Conservation (phyloP, 2,329 filamentous ascomycete species). For the Karstenula rhodostoma region DNA sequence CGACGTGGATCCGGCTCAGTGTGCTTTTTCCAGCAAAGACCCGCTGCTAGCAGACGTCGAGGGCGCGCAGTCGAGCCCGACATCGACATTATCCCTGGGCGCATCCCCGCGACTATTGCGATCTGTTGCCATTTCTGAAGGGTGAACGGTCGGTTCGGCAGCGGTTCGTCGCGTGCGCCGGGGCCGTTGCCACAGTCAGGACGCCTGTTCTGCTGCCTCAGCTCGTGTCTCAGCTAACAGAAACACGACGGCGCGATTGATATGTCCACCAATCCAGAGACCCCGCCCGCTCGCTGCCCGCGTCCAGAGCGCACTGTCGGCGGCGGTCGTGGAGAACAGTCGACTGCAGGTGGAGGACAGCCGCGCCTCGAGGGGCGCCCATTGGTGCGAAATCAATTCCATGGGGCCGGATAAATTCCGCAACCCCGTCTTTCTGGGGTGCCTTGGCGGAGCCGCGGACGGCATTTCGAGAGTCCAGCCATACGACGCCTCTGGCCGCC, state of each 20-base stretch:
- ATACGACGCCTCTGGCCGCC: conserved; percentile 43
- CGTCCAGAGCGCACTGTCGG: conserved; percentile 17
- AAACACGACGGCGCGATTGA: conserved; percentile 6
- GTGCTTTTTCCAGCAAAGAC: background rate
- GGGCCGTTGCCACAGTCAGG: conserved; percentile 1
- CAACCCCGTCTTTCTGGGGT: conserved; percentile 19
- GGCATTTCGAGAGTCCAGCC: conserved; percentile 51
- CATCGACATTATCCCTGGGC: conserved; percentile 6
- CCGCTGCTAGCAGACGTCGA: background rate
- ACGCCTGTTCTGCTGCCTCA: background rate
- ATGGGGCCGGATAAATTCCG: conserved; percentile 28
- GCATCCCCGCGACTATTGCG: background rate
- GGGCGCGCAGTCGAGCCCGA: background rate
- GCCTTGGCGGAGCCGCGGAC: conserved; percentile 28
- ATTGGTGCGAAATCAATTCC: conserved; percentile 32
- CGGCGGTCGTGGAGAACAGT: conserved; percentile 22
- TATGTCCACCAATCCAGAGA: conserved; percentile 31
- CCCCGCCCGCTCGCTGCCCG: background rate
- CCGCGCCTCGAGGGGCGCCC: conserved; percentile 16
- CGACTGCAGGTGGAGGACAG: conserved; percentile 12
- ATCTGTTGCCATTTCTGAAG: background rate
- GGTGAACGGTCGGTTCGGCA: background rate
- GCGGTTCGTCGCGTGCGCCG: background rate
- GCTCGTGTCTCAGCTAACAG: conserved; percentile 11
- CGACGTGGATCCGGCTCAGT: no score